Evolutionary conservation across 257 asterid genomes (phyloP).

Genomic region (Gentiana straminea): DNA sequence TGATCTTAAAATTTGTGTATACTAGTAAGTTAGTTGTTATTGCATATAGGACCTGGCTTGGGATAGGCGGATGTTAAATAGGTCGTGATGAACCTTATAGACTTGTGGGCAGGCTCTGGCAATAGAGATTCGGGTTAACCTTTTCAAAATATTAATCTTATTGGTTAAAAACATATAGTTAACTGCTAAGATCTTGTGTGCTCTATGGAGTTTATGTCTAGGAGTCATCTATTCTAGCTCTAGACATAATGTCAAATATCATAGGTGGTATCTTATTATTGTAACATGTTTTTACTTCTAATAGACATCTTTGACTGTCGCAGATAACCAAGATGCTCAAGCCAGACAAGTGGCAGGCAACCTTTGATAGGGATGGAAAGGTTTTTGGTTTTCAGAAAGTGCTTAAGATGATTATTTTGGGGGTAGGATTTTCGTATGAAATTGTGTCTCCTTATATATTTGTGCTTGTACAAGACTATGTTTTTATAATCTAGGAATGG

Average conservation of each 20-base stretch:
- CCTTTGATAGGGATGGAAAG: slow-evolving; percentile 84
- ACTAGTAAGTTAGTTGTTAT: too few species aligned
- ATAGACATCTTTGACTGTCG: slow-evolving; percentile 4
- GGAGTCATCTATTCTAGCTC: background rate
- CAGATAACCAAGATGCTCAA: slow-evolving; percentile 92
- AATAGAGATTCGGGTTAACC: background rate
- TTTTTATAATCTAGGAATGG: too few species aligned
- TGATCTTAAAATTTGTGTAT: too few species aligned
- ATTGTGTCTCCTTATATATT: background rate
- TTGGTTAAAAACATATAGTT: background rate
- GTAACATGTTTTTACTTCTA: background rate
- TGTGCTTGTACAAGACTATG: background rate
- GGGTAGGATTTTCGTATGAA: slow-evolving; percentile 38
- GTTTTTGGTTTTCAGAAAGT: slow-evolving; percentile 71
- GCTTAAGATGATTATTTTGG: slow-evolving; percentile 76
- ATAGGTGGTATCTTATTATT: background rate
- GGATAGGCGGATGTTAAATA: background rate
- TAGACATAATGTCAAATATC: background rate
- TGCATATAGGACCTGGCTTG: too few species aligned
- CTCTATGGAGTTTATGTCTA: background rate
- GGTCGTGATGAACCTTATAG: background rate
- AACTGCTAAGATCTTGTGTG: background rate
- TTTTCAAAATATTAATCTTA: slow-evolving; percentile 1
- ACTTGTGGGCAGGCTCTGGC: slow-evolving; percentile 2
- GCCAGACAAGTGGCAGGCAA: slow-evolving; percentile 95